A percentile compares a stretch with the other conserved stretches of the same genome.
Conservation (phyloP, 2,329 filamentous ascomycete genomes). For the Hyphodiscus sp. region DNA sequence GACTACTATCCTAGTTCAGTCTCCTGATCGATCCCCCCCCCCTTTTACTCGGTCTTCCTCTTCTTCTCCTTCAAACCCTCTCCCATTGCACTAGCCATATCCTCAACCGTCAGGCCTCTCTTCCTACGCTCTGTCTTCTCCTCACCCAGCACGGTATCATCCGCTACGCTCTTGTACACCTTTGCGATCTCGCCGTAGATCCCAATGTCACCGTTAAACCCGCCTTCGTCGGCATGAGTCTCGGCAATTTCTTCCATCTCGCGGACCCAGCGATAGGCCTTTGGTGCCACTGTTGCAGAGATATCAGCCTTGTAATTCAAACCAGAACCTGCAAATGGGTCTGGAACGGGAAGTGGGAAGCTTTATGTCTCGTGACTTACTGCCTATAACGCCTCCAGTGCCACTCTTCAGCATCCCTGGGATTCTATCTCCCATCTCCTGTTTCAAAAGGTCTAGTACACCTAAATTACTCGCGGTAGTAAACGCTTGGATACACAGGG, state of each 20-base stretch:
- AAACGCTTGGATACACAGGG: slow-evolving; percentile 63
- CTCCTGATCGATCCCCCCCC: background rate
- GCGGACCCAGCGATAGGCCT: slow-evolving; percentile 70
- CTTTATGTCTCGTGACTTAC: background rate
- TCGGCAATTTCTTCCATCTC: slow-evolving; percentile 72
- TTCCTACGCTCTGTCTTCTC: slow-evolving; percentile 52
- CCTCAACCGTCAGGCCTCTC: slow-evolving; percentile 49
- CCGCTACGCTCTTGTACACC: slow-evolving; percentile 55
- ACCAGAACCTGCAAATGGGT: background rate
- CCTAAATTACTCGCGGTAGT: slow-evolving; percentile 60
- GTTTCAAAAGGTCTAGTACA: slow-evolving; percentile 52
- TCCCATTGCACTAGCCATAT: slow-evolving; percentile 44
- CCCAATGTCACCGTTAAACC: slow-evolving; percentile 40
- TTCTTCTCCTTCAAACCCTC: slow-evolving; percentile 43
- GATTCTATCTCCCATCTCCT: slow-evolving; percentile 45
- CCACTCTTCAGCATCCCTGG: slow-evolving; percentile 42
- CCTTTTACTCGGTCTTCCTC: slow-evolving; percentile 30
- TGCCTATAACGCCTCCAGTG: slow-evolving; percentile 45
- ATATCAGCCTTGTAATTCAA: background rate
- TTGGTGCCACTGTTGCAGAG: slow-evolving; percentile 48
- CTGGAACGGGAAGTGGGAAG: background rate
- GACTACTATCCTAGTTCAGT: too few relatives aligned
- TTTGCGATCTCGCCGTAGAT: slow-evolving; percentile 55
- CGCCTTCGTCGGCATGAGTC: slow-evolving; percentile 59
- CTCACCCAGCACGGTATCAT: slow-evolving; percentile 52